Conservation (phyloP, 1,139 yeast genomes). For the Pichia sp. region DNA sequence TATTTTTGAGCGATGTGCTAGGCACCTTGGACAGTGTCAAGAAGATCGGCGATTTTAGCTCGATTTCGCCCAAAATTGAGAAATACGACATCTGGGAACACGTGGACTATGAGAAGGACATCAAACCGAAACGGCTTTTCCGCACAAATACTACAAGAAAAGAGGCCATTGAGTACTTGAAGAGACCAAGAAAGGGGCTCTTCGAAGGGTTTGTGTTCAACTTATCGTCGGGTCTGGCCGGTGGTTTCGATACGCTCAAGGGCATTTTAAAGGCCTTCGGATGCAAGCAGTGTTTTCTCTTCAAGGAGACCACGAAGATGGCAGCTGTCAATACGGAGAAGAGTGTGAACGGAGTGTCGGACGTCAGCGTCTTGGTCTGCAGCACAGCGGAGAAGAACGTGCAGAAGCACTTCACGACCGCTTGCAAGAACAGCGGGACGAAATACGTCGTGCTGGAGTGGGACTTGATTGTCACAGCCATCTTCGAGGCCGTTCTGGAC, state of each 20-base stretch:
- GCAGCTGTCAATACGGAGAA: slow-evolving; percentile 8
- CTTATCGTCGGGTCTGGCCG: slow-evolving; percentile 59
- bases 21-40: slow-evolving; percentile 34
- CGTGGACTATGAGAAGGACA: slow-evolving; percentile 30
- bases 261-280: slow-evolving; percentile 69
- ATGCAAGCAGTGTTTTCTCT: slow-evolving; percentile 32
- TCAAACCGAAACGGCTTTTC: slow-evolving; percentile 25
- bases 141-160: slow-evolving; percentile 29
- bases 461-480: slow-evolving; percentile 64
- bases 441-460: slow-evolving; percentile 46
- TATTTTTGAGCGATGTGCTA: slow-evolving; percentile 42
- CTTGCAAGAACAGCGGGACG: slow-evolving; percentile 28
- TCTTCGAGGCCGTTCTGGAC: slow-evolving; percentile 37
- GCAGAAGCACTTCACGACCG: slow-evolving; percentile 38
- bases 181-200: slow-evolving; percentile 32
- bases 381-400: slow-evolving; percentile 40
- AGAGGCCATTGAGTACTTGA: slow-evolving; percentile 28
- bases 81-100: slow-evolving; percentile 29
- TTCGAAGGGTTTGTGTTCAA: slow-evolving; percentile 50
- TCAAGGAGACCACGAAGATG: slow-evolving; percentile 24
- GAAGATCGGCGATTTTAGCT: slow-evolving; percentile 22
- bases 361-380: slow-evolving; percentile 23
- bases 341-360: slow-evolving; percentile 5
- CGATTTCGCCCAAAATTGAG: slow-evolving; percentile 29
- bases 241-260: slow-evolving; percentile 58